Base-by-base conservation (phyloP, 371 early-diverging fungal genomes). In the Lichtheimia hyalospora region DNA sequence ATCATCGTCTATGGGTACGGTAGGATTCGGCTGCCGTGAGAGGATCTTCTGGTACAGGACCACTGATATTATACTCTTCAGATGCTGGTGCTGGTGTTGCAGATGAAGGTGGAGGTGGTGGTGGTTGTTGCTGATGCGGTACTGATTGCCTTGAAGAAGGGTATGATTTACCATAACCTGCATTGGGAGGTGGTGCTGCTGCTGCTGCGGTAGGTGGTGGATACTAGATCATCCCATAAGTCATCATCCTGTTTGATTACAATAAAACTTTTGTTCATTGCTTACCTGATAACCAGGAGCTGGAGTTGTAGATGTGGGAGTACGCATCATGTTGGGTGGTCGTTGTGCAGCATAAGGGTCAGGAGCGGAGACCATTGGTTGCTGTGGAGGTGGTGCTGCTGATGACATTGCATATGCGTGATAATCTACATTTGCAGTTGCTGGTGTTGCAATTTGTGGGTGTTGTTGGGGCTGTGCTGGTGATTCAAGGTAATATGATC, bases 21-120 rank as follows among this genome's bases (percentile, higher is more conserved):
- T 67, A 67, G 10, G 68, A 67, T 48, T 62, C 68, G 7, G 68
- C 68, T 18, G 68, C 68, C 16, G 68, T 67, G 24, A 60, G 24
- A 23, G 68, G 68, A 41, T 68, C 68, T 60, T 68, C 68, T 28
- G 68, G 68, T 24, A 68, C 61, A 42, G 68, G 68, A 6, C 68
- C 68, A 16, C 28, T 58, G 25, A 15, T 43, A n/a, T 55, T 42
- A 18, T 49, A 28, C 16, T 54, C 51, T 2, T 18, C 34, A 42
- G 56, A 41, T 56, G 21, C 27, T 23, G 56, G 25, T 23, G 49
- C 15, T 39, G 52, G 24, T 24, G 62, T 3, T 42, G 62, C 16
- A 13, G 44, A 49, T 21, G 49, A 42, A 24, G 25, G 65, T 23
- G 42, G 52, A 7, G 54, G 55, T 3, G 34, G 64, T 16, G 42